Conservation (phyloP, 805 yeast species). For the Suhomyces xylopsoci region DNA sequence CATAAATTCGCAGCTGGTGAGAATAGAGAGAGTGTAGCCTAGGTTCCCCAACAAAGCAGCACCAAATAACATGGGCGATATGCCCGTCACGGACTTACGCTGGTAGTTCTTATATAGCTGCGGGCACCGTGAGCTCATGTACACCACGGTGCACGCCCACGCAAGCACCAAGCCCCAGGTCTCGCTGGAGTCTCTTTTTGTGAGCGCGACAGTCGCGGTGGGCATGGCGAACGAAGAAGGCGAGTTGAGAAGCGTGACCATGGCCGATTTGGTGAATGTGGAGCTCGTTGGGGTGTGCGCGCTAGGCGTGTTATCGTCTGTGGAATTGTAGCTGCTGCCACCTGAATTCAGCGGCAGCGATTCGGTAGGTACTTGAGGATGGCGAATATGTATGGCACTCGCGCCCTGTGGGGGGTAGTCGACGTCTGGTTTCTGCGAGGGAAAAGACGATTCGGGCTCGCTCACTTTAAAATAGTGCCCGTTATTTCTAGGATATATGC, state of each 20-base stretch:
- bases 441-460: neutral
- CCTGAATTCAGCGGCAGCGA: constrained; percentile 2
- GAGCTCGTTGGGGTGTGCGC: constrained; percentile 4
- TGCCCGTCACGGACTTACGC: constrained; percentile 82
- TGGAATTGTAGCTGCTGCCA: constrained; percentile 13
- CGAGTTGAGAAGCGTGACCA: constrained; percentile 11
- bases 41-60: constrained; percentile 78
- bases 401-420: constrained; percentile 5
- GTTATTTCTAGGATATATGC: constrained; percentile 28
- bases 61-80: constrained; percentile 74
- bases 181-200: neutral
- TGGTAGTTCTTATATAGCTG: constrained; percentile 74
- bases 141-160: constrained; percentile 75
- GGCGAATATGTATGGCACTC: constrained; percentile 12
- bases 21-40: constrained; percentile 71
- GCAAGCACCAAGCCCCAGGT: constrained; percentile 42
- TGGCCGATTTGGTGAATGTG: constrained; percentile 4
- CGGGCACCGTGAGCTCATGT: constrained; percentile 78
- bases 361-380: neutral
- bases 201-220: neutral
- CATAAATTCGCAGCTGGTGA: constrained; percentile 56
- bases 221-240: constrained; percentile 13
- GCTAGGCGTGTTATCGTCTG: constrained; percentile 5
- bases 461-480: neutral
- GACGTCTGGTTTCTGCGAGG: neutral